Evolutionary conservation across 331 rosid species (phyloP).

Genomic region (Rhamnella rubrinervis): DNA sequence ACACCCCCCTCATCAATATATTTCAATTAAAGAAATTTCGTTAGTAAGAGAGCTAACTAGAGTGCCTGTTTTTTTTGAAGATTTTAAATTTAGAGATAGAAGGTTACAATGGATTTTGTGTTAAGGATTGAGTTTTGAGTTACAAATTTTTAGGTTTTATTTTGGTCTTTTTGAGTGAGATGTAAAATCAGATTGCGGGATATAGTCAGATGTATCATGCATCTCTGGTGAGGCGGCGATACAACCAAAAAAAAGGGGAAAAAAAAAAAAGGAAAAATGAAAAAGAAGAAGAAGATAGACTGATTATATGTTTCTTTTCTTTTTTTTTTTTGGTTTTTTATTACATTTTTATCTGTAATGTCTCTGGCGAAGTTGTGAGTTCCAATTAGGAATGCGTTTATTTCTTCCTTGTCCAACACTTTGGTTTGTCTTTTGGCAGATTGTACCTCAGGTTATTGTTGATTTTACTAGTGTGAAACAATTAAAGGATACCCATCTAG

Average conservation of each 20-base stretch:
- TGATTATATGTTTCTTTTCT: conserved; percentile 9
- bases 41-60: conserved; percentile 83
- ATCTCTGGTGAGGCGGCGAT: conserved; percentile 68
- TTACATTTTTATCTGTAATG: conserved; percentile 59
- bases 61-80: conserved; percentile 62
- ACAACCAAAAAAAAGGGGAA: conserved; percentile 21
- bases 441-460: conserved; percentile 64
- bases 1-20: conserved; percentile 58
- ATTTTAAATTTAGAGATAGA: conserved; percentile 64
- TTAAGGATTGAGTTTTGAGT: conserved; percentile 75
- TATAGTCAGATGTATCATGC: conserved; percentile 81
- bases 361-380: conserved; percentile 57
- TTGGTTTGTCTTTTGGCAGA: conserved; percentile 59
- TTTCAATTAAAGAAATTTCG: conserved; percentile 53
- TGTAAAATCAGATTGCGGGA: conserved; percentile 96
- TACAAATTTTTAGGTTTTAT: conserved; percentile 48
- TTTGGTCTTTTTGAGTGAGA: conserved; percentile 69
- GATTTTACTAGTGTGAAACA: conserved; percentile 71
- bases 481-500: conserved; percentile 64
- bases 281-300: conserved; percentile 35
- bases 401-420: conserved; percentile 35
- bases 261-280: background rate
- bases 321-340: conserved; percentile 25
- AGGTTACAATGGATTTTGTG: conserved; percentile 64
- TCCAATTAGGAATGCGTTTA: conserved; percentile 59